Percentiles rank a stretch among this genome's conserved stretches.
Evolutionary conservation across 139 green algal genomes (phyloP).

Genomic region (Tetraselmis chui): DNA sequence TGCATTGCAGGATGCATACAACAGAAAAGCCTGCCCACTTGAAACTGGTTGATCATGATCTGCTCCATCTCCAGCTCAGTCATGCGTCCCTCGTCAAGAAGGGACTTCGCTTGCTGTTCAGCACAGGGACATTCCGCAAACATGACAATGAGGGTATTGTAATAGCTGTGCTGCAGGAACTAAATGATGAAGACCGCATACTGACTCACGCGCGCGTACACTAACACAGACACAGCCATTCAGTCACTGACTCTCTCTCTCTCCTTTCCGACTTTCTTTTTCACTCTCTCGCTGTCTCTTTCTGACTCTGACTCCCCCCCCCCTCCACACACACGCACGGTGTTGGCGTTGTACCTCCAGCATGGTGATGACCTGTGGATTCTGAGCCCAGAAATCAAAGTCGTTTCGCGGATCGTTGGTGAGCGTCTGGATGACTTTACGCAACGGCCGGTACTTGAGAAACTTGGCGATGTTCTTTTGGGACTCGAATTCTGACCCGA

Average conservation of each 20-base stretch:
- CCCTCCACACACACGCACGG: too few relatives aligned
- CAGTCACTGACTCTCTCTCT: too few relatives aligned
- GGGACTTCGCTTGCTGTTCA: slow-evolving; percentile 30
- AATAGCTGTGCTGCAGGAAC: too few relatives aligned
- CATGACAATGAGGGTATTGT: too few relatives aligned
- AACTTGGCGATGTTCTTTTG: slow-evolving; percentile 47
- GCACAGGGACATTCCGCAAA: too few relatives aligned
- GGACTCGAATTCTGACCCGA: slow-evolving; percentile 38
- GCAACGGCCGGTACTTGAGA: slow-evolving; percentile 36
- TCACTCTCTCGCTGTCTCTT: too few relatives aligned
- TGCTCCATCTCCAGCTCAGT: slow-evolving; percentile 49
- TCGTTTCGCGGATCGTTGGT: slow-evolving; percentile 49
- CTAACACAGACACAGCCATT: too few relatives aligned
- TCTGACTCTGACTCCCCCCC: too few relatives aligned
- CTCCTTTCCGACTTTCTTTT: too few relatives aligned
- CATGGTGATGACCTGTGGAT: slow-evolving; percentile 46
- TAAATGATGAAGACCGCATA: too few relatives aligned
- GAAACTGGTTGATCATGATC: slow-evolving; percentile 30
- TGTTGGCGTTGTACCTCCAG: too few relatives aligned
- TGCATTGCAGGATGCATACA: slow-evolving; percentile 4
- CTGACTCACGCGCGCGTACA: too few relatives aligned
- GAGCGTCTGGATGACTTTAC: slow-evolving; percentile 35
- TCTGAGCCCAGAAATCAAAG: slow-evolving; percentile 38
- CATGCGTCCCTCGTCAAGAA: slow-evolving; percentile 48
- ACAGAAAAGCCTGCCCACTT: slow-evolving; percentile 10